Evolutionary conservation across 208 protist species (phyloP), one percentile per base, ranked within the genome.

Genomic region (Crithidia acanthocephali): DNA sequence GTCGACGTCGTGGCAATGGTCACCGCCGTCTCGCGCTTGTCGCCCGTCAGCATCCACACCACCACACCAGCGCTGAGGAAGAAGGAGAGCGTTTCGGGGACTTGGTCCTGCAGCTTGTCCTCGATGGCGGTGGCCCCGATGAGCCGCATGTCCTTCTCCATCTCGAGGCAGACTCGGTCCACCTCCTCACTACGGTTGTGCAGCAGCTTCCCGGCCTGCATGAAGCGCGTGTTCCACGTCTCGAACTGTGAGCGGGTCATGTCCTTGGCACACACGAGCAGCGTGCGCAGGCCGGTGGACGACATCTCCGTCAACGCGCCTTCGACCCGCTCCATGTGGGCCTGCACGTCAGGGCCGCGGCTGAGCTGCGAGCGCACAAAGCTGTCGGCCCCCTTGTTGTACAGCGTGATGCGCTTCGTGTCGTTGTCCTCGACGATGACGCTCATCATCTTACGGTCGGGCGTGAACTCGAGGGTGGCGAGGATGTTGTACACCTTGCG

Each of bases 11-110:
- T 83, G 10, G 84, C 89, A 62, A 97, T 94, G 22, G 90, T 95
- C 27, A 95, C 87, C 11, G 91, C 91, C 80, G 97, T 99, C 71
- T 99, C 98, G 52, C 95, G 90, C 85, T 99, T 99, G 84, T 99
- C 98, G 48, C 98, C 98, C 11, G 98, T 99, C 13, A 99, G 84
- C 80, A 99, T 98, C 98, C 98, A 99, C 15, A 99, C 64, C 2
- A 97, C 83, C 30, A 99, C 96, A 7, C 95, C 95, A 1, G 98
- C 98, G 33, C 88, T 74, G 10, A 89, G 58, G 32, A 99, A 90
- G n/a, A 96, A 85, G 9, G 84, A 79, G 20, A 99, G 87, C n/a
- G 96, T 97, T 70, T 98, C 91, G 0, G 94, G 93, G 20, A 98
- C 97, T 51, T 93, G 77, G 20, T 98, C 90, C 80, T 99, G 98